These are phyloP conservation scores for Ophiocordyceps unilateralis DNA, from an alignment of 2,329 filamentous ascomycete species.

Conservation along the genomic window DNA sequence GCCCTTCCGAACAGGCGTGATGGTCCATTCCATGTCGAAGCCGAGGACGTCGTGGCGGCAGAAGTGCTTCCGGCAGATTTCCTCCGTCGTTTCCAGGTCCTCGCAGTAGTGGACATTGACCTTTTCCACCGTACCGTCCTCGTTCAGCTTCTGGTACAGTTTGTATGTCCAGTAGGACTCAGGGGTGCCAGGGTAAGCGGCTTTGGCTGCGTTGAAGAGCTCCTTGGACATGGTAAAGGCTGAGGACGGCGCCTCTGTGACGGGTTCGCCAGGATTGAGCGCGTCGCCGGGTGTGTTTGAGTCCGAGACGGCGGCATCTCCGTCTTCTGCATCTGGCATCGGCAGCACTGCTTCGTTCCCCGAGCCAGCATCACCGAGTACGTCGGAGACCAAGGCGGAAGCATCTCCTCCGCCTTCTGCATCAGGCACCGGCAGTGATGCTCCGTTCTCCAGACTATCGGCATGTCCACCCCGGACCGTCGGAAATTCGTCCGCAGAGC, in stretches of 20 bases:
- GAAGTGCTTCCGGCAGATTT: constrained; percentile 47
- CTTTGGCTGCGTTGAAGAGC: constrained; percentile 24
- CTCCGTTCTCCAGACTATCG: neutral
- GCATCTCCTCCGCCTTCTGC: neutral
- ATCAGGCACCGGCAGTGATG: neutral
- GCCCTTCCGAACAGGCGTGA: no score
- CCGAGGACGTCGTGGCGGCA: constrained; percentile 54
- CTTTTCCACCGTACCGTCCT: constrained; percentile 25
- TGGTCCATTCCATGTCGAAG: constrained; percentile 70
- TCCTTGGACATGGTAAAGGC: constrained; percentile 13
- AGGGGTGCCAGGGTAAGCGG: constrained; percentile 22
- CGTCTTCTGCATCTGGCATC: neutral
- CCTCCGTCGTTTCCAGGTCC: constrained; percentile 48
- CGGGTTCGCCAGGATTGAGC: neutral
- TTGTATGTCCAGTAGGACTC: constrained; percentile 51
- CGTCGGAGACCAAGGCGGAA: no score
- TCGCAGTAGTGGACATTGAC: constrained; percentile 66
- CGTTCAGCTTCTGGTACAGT: constrained; percentile 40
- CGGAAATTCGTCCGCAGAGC: neutral
- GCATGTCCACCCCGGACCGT: neutral
- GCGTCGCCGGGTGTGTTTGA: neutral
- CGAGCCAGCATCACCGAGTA: no score
- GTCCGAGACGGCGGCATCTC: neutral
- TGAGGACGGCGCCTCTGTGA: constrained; percentile 6
- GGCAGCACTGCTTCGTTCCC: neutral